Evolutionary conservation across 2,329 filamentous ascomycete genomes (phyloP).

Genomic region (Truncatella angustata): DNA sequence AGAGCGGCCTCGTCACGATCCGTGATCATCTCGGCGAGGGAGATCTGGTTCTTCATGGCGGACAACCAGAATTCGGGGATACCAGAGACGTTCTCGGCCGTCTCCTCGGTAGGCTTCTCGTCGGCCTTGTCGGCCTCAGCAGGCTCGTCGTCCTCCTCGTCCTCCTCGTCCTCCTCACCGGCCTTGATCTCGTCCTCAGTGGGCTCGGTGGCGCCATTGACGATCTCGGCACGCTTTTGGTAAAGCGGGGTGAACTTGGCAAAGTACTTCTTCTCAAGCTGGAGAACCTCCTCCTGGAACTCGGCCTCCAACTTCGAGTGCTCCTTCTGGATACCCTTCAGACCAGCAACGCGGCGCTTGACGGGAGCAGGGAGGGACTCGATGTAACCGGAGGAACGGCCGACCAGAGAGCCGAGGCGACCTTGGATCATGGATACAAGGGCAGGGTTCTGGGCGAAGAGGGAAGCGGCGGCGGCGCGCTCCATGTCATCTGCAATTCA

Average conservation of each 20-base stretch:
- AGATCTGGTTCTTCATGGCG: slow-evolving; percentile 99
- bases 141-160: slow-evolving; percentile 60
- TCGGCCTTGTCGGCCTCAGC: slow-evolving; percentile 53
- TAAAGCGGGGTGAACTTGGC: slow-evolving; percentile 98
- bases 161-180: slow-evolving; percentile 76
- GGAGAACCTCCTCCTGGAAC: slow-evolving; percentile 97
- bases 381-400: slow-evolving; percentile 94
- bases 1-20: slow-evolving; percentile 94
- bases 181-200: slow-evolving; percentile 83
- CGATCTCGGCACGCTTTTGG: slow-evolving; percentile 87
- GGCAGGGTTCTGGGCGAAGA: slow-evolving; percentile 94
- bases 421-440: slow-evolving; percentile 98
- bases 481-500: slow-evolving; percentile 77
- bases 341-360: slow-evolving; percentile 86
- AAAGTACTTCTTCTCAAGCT: slow-evolving; percentile 99
- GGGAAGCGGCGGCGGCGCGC: slow-evolving; percentile 78
- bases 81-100: slow-evolving; percentile 61
- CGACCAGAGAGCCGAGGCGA: slow-evolving; percentile 88
- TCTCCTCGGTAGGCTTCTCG: slow-evolving; percentile 52
- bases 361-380: slow-evolving; percentile 89
- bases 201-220: slow-evolving; percentile 85
- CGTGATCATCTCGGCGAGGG: slow-evolving; percentile 97
- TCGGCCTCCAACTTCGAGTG: slow-evolving; percentile 97
- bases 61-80: slow-evolving; percentile 99
- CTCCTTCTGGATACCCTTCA: slow-evolving; percentile 98